Percentiles rank a stretch among this genome's conserved stretches.
Evolutionary conservation across 23 red algal species (phyloP).

Genomic region (Chondrus crispus): DNA sequence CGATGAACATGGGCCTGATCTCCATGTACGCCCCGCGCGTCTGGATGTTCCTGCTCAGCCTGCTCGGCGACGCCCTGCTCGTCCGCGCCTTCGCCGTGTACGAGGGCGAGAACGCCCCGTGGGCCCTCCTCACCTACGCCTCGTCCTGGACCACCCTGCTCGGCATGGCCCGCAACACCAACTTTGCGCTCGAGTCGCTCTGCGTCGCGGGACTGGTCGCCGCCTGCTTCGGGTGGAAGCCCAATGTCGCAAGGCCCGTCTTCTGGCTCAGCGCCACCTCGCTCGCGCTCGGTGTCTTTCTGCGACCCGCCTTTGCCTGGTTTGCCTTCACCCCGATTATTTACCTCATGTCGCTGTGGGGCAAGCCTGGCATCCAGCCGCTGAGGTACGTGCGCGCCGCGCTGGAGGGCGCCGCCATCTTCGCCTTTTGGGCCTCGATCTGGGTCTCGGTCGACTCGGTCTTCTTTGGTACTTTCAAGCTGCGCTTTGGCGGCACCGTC

Average conservation of each 20-base stretch:
- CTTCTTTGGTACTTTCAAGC: slow-evolving; percentile 64
- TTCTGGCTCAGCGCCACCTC: slow-evolving; percentile 55
- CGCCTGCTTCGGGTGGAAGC: slow-evolving; percentile 55
- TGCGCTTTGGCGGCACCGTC: slow-evolving; percentile 22
- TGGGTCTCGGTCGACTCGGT: slow-evolving; percentile 68
- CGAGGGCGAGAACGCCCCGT: slow-evolving; percentile 42
- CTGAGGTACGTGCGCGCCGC: slow-evolving; percentile 52
- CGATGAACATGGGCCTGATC: slow-evolving; percentile 18
- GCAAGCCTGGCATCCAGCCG: slow-evolving; percentile 28
- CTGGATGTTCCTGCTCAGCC: slow-evolving; percentile 66
- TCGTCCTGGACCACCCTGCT: slow-evolving; percentile 47
- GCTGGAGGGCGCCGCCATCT: slow-evolving; percentile 61
- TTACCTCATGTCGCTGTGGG: slow-evolving; percentile 41
- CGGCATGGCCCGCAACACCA: slow-evolving; percentile 66
- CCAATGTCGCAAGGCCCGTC: slow-evolving; percentile 34
- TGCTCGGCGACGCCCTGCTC: slow-evolving; percentile 44
- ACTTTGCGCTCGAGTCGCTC: slow-evolving; percentile 68
- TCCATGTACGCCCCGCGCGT: slow-evolving; percentile 43
- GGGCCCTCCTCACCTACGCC: slow-evolving; percentile 50
- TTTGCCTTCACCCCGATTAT: slow-evolving; percentile 33
- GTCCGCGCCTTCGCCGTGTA: slow-evolving; percentile 50
- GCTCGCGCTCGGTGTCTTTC: slow-evolving; percentile 57
- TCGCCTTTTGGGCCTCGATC: slow-evolving; percentile 46
- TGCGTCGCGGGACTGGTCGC: slow-evolving; percentile 47
- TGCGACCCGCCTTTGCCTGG: slow-evolving; percentile 53